Base-by-base conservation (phyloP, 805 yeast species). In the Kockiozyma suomiensis region DNA sequence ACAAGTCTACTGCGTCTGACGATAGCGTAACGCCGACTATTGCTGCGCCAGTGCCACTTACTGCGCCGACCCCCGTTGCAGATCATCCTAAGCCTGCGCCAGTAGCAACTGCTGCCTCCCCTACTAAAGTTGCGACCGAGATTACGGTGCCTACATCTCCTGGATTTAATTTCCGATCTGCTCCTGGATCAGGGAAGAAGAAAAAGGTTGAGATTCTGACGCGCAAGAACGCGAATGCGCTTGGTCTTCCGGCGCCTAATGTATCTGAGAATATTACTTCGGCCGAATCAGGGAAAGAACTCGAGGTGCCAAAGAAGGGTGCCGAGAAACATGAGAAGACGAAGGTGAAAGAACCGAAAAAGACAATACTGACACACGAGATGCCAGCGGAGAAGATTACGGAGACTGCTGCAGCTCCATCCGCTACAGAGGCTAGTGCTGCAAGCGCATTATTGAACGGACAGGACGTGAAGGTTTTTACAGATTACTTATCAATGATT, bases 121-220 rank as follows among this genome's bases (percentile, higher is more conserved):
- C 43, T 35, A 25, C n/a, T 26, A 49, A 49, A 23, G 30, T 26
- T 19, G 47, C 15, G 6, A 5, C 45, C 2, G 51, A 38, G 19
- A 50, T 43, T 32, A 38, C 54, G 3, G 55, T 50, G 38, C 59
- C 59, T 28, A 56, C 59, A 4, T 55, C 58, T 15, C 50, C 56
- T 25, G 59, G 41, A 6, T 56, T 56, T 19, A 49, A 46, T n/a
- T 57, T 57, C 56, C 52, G 60, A 10, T 56, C 60, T 19, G 49
- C n/a, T 3, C 50, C 60, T 3, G 48, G 17, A 5, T 45, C 51
- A 17, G 32, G 21, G 12, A 58, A 53, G 49, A 48, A 33, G 47
- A 52, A 49, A 38, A 53, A 45, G 52, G 35, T 25, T n/a, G 58
- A 58, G 55, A 58, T 58, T 30, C 41, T 54, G 41, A 54, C 62